Conservation (phyloP, 2,329 filamentous ascomycete genomes). For the Ophiostoma ulmi region DNA sequence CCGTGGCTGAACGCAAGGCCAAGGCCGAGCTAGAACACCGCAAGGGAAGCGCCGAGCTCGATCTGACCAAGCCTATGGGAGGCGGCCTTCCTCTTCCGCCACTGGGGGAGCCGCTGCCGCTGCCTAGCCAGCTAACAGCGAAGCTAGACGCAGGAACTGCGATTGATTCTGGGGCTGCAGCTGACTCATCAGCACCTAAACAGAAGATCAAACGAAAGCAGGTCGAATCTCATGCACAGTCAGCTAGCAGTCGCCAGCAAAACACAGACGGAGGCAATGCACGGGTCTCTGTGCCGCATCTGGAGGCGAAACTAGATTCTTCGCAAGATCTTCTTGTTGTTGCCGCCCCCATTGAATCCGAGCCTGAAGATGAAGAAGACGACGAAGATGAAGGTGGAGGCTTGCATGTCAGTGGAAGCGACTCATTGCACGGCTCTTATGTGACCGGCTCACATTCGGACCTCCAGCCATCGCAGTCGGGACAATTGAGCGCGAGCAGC, state of each 20-base stretch:
- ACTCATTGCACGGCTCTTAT: neutral
- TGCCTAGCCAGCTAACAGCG: neutral
- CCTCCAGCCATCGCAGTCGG: neutral
- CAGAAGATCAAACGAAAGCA: conserved; percentile 19
- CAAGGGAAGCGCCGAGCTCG: conserved; percentile 32
- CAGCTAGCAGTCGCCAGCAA: neutral
- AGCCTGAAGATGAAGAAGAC: conserved; percentile 20
- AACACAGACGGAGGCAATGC: neutral
- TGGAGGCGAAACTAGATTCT: neutral
- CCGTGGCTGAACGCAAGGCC: conserved; percentile 21
- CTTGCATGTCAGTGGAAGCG: no score
- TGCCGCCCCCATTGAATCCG: conserved; percentile 26
- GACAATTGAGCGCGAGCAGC: neutral
- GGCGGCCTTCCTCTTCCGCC: conserved; percentile 77
- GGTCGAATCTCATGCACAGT: conserved; percentile 9
- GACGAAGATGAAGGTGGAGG: neutral
- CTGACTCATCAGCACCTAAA: neutral
- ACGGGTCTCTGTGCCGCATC: neutral
- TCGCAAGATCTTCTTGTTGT: conserved; percentile 25
- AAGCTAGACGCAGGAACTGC: neutral
- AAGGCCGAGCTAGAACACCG: conserved; percentile 9
- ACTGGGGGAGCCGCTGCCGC: conserved; percentile 70
- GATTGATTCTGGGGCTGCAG: neutral
- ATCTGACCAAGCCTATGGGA: conserved; percentile 67
- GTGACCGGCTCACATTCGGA: neutral